Evolutionary conservation across 169 alveolate genomes (phyloP).

Genomic region (Plasmodium relictum): DNA sequence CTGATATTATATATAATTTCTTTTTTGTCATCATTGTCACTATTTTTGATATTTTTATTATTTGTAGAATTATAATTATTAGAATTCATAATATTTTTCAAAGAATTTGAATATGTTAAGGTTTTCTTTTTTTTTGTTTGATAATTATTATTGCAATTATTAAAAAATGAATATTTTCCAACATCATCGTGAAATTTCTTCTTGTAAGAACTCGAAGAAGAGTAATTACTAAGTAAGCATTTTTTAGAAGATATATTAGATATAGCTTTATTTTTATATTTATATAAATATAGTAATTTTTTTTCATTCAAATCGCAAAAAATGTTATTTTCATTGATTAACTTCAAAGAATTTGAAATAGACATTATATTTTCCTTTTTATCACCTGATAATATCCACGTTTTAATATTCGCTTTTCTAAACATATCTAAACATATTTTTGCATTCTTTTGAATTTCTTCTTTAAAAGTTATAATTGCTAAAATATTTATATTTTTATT

Average conservation of each 20-base stretch:
- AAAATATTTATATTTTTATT: conserved; percentile 4
- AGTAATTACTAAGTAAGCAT: background rate
- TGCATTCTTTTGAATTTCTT: conserved; percentile 12
- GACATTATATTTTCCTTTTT: conserved; percentile 33
- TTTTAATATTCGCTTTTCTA: conserved; percentile 44
- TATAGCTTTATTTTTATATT: background rate
- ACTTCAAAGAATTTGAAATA: conserved; percentile 7
- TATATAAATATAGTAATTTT: conserved; percentile 7
- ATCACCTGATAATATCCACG: conserved; percentile 60
- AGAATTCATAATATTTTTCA: no score
- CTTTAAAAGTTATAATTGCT: conserved; percentile 30
- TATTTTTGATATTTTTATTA: no score
- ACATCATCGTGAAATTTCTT: background rate
- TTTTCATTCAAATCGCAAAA: conserved; percentile 28
- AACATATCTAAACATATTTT: conserved; percentile 23
- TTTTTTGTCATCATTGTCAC: no score
- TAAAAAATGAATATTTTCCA: no score
- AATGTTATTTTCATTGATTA: background rate
- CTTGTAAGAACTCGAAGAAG: no score
- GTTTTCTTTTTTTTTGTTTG: no score
- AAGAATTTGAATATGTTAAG: no score
- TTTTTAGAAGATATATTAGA: background rate
- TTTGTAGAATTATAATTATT: no score
- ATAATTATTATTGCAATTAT: no score
- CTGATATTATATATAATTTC: no score